Evolutionary conservation across 2,329 filamentous ascomycete species (phyloP).

Genomic region (Zelopaecilomyces penicillatus): DNA sequence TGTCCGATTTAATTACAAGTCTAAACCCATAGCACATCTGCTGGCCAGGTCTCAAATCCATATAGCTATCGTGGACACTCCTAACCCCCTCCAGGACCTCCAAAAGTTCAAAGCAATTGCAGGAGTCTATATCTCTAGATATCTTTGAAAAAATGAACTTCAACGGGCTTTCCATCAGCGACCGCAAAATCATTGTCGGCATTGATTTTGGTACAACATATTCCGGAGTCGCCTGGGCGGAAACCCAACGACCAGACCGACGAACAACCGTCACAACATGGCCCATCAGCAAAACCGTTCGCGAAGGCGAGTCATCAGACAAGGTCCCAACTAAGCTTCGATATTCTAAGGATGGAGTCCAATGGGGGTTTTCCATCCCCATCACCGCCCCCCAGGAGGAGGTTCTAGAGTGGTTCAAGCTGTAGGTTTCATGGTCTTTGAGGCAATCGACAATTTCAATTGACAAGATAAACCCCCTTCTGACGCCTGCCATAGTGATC

Average conservation of each 20-base stretch:
- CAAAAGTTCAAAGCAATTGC: no score
- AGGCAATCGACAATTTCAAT: background rate
- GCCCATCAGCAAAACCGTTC: slow-evolving; percentile 29
- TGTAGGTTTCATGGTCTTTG: slow-evolving; percentile 24
- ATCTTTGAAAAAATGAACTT: slow-evolving; percentile 23
- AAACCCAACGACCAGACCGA: slow-evolving; percentile 29
- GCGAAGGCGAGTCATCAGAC: slow-evolving; percentile 29
- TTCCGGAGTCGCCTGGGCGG: slow-evolving; percentile 41
- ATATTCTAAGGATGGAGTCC: slow-evolving; percentile 25
- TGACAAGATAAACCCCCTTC: background rate
- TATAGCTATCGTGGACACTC: no score
- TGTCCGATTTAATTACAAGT: no score
- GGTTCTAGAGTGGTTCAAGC: slow-evolving; percentile 40
- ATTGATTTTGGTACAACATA: slow-evolving; percentile 49
- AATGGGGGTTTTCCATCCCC: slow-evolving; percentile 41
- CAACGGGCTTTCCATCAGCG: slow-evolving; percentile 23
- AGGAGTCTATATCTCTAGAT: background rate
- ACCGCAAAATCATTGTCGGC: slow-evolving; percentile 37
- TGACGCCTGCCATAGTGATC: slow-evolving; percentile 19
- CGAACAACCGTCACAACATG: slow-evolving; percentile 31
- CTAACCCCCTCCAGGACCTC: no score
- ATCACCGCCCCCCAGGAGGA: slow-evolving; percentile 28
- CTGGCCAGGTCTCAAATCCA: no score
- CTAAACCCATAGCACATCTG: no score
- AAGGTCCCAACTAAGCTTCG: slow-evolving; percentile 40